phyloP scores from a whole-genome alignment of 108 stramenopile species.

The Fragilariopsis cylindrus region DNA sequence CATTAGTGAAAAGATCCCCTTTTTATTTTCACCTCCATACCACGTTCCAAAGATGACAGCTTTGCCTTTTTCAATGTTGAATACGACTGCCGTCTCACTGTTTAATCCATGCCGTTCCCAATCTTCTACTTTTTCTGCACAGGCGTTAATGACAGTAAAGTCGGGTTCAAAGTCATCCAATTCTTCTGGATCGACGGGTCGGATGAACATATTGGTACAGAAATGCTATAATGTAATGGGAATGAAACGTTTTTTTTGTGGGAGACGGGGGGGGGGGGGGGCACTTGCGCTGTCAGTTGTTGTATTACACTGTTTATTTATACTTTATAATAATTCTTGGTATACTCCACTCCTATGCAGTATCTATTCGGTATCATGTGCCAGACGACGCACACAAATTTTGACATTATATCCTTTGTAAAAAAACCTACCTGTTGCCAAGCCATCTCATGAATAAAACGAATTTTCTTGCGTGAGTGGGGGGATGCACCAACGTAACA shows the following conservation, averaged over 20 bases:
- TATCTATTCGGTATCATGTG: too few species aligned
- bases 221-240: conserved; percentile 17
- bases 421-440: conserved; percentile 79
- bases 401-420: conserved; percentile 48
- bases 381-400: too few species aligned
- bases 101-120: conserved; percentile 90
- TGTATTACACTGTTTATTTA: too few species aligned
- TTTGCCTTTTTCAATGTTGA: conserved; percentile 92
- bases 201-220: conserved; percentile 97
- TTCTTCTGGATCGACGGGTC: conserved; percentile 72
- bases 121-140: conserved; percentile 87
- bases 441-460: conserved; percentile 97
- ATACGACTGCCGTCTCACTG: conserved; percentile 93
- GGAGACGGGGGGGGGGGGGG: too few species aligned
- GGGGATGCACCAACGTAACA: conserved; percentile 92
- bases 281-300: too few species aligned
- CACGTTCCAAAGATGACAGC: conserved; percentile 96
- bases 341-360: too few species aligned
- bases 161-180: conserved; percentile 90
- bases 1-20: conserved; percentile 98
- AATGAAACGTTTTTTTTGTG: too few species aligned
- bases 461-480: conserved; percentile 86
- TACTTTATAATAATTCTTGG: too few species aligned
- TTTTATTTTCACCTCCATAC: conserved; percentile 99
- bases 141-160: conserved; percentile 97